Evolutionary conservation across 2,329 filamentous ascomycete species (phyloP), one percentile per base, ranked within the genome.

Genomic region (Paraconiothyrium brasiliense): DNA sequence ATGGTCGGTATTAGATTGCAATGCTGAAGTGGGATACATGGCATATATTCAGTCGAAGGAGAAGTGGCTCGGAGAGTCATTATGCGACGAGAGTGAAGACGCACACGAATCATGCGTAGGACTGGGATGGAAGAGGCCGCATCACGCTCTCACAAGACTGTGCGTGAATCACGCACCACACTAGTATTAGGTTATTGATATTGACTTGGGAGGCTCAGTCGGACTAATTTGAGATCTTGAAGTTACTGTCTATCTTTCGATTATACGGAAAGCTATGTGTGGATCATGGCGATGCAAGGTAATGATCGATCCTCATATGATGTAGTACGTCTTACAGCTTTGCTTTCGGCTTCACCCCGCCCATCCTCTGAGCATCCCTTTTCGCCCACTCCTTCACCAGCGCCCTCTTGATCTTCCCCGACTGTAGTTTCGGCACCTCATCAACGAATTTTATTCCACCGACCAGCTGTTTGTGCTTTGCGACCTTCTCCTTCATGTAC

Each of bases 381-480:
- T 85, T 86, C 7, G 85, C 82, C 85, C 85, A 87, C 47, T 87
- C 84, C 66, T 83, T 82, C 77, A 88, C 78, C 6, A 83, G 71
- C 67, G 86, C 86, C 52, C 85, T 78, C 71, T 85, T 80, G 54
- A 88, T 87, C 79, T 88, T 89, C 9, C 86, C 86, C 61, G 83
- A 85, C 13, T 84, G 82, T 49, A 86, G 75, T 71, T 86, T 87
- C 0, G 86, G 86, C 57, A 88, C 82, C 64, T 84, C 84, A 52
- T 86, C 82, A 7, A 88, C 80, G 62, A 87, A 87, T 30, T 81
- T 77, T 32, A 87, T 80, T 4, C 85, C 84, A 2, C 84, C 85
- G 0, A 78, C 80, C 1, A 87, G 77, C 58, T 79, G 77, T 67
- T 86, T 86, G 65, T 87, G 84, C 70, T 83, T 85, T 43, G 84